Percentiles rank a stretch among this genome's conserved stretches.
These are phyloP conservation scores for Clonostachys sp. DNA, from an alignment of 2,329 filamentous ascomycete genomes.

Conservation along the genomic window DNA sequence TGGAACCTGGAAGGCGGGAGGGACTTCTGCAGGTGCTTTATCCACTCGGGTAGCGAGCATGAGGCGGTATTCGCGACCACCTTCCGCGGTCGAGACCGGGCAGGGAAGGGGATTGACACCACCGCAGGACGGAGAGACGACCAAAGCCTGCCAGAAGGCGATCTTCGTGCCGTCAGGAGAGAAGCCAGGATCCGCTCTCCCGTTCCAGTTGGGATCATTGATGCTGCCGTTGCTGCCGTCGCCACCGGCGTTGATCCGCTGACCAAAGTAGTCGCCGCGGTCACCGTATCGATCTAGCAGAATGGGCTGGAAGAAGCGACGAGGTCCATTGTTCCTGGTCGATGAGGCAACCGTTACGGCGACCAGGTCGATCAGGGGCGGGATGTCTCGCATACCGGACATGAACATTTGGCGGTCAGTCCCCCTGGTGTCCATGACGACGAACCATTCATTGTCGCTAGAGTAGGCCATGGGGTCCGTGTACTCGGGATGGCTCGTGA, in stretches of 20 bases:
- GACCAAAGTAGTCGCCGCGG: slow-evolving; percentile 35
- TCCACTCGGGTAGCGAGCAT: slow-evolving; percentile 32
- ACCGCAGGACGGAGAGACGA: slow-evolving; percentile 32
- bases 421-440: slow-evolving; percentile 36
- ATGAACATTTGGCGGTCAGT: slow-evolving; percentile 33
- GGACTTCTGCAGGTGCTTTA: slow-evolving; percentile 15
- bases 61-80: slow-evolving; percentile 28
- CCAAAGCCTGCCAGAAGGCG: slow-evolving; percentile 33
- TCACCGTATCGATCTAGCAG: slow-evolving; percentile 38
- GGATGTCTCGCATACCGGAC: slow-evolving; percentile 30
- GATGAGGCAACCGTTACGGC: slow-evolving; percentile 24
- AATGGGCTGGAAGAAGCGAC: slow-evolving; percentile 39
- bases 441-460: slow-evolving; percentile 33
- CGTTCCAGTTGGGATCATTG: slow-evolving; percentile 44
- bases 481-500: slow-evolving; percentile 38
- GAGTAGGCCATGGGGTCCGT: slow-evolving; percentile 35
- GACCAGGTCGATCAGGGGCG: slow-evolving; percentile 32
- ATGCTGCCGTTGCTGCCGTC: slow-evolving; percentile 23
- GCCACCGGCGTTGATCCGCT: slow-evolving; percentile 30
- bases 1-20: slow-evolving; percentile 14
- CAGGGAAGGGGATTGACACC: slow-evolving; percentile 35
- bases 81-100: slow-evolving; percentile 27
- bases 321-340: slow-evolving; percentile 36
- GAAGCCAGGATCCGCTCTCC: slow-evolving; percentile 34
- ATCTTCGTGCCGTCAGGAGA: slow-evolving; percentile 34